A percentile compares a stretch with the other conserved stretches of the same genome.
Conservation (phyloP, 352 stramenopile species). For the Pythium plurisporium region DNA sequence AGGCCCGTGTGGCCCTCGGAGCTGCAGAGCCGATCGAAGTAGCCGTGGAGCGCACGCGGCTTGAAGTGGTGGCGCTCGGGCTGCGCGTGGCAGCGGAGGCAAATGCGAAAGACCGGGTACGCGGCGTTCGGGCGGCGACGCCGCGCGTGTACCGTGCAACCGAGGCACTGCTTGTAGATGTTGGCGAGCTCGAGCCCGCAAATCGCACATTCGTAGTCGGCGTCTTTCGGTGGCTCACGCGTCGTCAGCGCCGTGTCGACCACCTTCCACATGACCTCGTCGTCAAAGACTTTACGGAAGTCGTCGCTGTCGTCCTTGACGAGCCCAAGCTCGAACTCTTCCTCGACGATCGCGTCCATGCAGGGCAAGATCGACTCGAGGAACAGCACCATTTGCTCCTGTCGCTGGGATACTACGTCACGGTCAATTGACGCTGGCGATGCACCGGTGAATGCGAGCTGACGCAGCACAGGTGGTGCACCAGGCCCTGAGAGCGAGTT, state of each 20-base stretch:
- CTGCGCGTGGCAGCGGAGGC: constrained; percentile 64
- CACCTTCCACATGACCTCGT: constrained; percentile 66
- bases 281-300: constrained; percentile 70
- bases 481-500: constrained; percentile 34
- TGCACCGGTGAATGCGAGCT: constrained; percentile 46
- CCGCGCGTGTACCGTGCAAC: constrained; percentile 63
- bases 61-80: constrained; percentile 75
- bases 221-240: not conserved
- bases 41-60: constrained; percentile 46
- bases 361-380: constrained; percentile 76
- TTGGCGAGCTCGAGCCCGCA: constrained; percentile 77
- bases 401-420: constrained; percentile 51
- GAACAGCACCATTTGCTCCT: constrained; percentile 80
- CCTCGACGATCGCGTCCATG: constrained; percentile 70
- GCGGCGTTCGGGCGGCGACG: constrained; percentile 54
- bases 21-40: constrained; percentile 65
- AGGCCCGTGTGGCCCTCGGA: constrained; percentile 72
- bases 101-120: constrained; percentile 66
- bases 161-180: constrained; percentile 82
- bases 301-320: constrained; percentile 68
- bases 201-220: constrained; percentile 61
- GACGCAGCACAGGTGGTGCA: constrained; percentile 30
- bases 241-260: constrained; percentile 50
- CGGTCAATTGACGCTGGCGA: constrained; percentile 38
- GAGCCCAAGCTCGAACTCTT: constrained; percentile 60